Percentiles rank a stretch among this genome's conserved stretches.
These are phyloP conservation scores for Cladosporium sphaerospermum DNA, from an alignment of 2,329 filamentous ascomycete species.

Conservation along the genomic window DNA sequence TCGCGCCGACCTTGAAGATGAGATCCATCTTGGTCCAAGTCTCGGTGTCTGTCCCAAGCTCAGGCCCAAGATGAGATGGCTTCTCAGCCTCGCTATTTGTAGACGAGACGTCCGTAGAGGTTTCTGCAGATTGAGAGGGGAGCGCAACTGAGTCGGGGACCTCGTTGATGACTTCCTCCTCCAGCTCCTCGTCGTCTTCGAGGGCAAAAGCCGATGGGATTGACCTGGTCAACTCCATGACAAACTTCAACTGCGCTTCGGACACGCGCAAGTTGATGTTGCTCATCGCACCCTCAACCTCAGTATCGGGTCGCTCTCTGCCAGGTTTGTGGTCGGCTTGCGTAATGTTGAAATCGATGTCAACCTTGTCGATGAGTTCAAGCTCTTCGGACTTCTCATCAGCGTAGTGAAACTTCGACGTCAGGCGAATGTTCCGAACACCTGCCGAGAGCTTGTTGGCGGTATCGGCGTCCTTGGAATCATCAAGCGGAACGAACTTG, in stretches of 20 bases:
- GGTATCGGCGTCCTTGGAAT: constrained; percentile 63
- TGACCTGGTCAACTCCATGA: constrained; percentile 79
- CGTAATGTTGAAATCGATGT: constrained; percentile 85
- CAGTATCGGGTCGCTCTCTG: constrained; percentile 76
- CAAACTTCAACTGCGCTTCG: constrained; percentile 82
- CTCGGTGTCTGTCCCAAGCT: constrained; percentile 61
- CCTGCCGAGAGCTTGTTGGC: constrained; percentile 88
- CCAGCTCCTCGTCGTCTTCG: constrained; percentile 59
- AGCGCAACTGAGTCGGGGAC: constrained; percentile 54
- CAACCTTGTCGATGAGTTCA: constrained; percentile 95
- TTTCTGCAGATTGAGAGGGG: constrained; percentile 43
- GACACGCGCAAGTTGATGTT: constrained; percentile 86
- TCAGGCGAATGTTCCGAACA: constrained; percentile 85
- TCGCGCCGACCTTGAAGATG: constrained; percentile 78
- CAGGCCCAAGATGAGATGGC: constrained; percentile 46
- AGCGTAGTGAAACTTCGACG: constrained; percentile 79
- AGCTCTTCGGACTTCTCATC: constrained; percentile 71
- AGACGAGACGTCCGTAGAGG: constrained; percentile 38
- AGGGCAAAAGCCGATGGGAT: constrained; percentile 82
- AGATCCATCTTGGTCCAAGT: constrained; percentile 92
- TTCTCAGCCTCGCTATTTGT: constrained; percentile 17
- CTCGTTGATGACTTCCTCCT: constrained; percentile 68
- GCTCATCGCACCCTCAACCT: constrained; percentile 87
- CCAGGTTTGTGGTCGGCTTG: constrained; percentile 80
- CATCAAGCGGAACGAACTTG: constrained; percentile 78